Evolutionary conservation across 169 alveolate genomes (phyloP).

Genomic region (Amoebophrya sp.): DNA sequence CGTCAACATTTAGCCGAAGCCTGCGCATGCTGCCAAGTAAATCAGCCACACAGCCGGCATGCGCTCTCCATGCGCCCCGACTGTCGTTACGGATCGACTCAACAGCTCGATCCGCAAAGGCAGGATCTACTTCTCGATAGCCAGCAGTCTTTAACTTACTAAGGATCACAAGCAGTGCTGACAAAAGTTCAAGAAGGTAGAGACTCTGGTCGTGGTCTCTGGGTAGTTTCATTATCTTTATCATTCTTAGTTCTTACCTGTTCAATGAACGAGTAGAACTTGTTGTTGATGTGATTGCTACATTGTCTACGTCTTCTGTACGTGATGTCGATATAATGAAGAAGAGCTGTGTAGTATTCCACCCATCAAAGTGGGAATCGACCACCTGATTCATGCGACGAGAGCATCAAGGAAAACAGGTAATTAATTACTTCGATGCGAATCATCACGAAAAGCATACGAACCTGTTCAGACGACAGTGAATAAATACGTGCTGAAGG

Average conservation of each 20-base stretch:
- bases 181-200: neutral
- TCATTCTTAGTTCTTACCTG: neutral
- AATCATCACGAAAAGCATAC: too few relatives aligned
- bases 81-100: neutral
- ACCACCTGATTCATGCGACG: too few relatives aligned
- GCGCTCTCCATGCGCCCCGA: neutral
- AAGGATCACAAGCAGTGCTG: too few relatives aligned
- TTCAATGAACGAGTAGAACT: neutral
- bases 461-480: too few relatives aligned
- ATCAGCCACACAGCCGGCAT: neutral
- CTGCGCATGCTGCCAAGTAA: neutral
- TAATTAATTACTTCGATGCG: too few relatives aligned
- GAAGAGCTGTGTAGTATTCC: too few relatives aligned
- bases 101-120: neutral
- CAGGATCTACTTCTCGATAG: neutral
- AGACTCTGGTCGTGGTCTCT: neutral
- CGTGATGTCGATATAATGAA: too few relatives aligned
- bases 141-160: neutral
- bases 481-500: too few relatives aligned
- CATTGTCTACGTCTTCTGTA: too few relatives aligned
- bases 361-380: too few relatives aligned
- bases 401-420: too few relatives aligned
- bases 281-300: too few relatives aligned
- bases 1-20: neutral
- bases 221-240: neutral